Evolutionary conservation across 129 eudicot genomes (phyloP).

Genomic region (Erigeron canadensis): DNA sequence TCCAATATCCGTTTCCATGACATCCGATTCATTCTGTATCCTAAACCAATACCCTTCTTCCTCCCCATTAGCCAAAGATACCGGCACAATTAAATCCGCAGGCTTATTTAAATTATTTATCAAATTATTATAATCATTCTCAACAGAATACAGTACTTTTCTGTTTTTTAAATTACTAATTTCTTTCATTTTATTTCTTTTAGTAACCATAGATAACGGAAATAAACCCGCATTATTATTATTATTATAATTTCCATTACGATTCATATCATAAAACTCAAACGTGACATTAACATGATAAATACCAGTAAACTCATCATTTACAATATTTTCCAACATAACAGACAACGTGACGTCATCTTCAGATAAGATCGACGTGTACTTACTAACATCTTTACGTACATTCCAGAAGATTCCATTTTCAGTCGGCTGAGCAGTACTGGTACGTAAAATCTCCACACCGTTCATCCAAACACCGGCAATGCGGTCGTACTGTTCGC

Average conservation of each 20-base stretch:
- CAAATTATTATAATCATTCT: neutral
- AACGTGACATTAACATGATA: slow-evolving; percentile 48
- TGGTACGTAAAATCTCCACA: slow-evolving; percentile 66
- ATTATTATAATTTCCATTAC: too few species aligned
- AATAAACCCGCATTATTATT: neutral
- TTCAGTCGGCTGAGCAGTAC: slow-evolving; percentile 63
- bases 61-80: slow-evolving; percentile 26
- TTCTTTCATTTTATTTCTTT: neutral
- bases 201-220: slow-evolving; percentile 3
- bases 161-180: slow-evolving; percentile 11
- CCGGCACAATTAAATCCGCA: slow-evolving; percentile 63
- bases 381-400: slow-evolving; percentile 65
- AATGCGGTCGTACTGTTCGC: slow-evolving; percentile 66
- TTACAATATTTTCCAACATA: slow-evolving; percentile 66
- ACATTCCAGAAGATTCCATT: slow-evolving; percentile 62
- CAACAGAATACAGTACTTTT: slow-evolving; percentile 38
- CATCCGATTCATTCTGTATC: slow-evolving; percentile 44
- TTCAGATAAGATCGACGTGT: slow-evolving; percentile 37
- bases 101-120: slow-evolving; percentile 30
- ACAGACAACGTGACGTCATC: slow-evolving; percentile 44
- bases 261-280: slow-evolving; percentile 29
- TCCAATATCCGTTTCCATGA: slow-evolving; percentile 26
- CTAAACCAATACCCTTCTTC: slow-evolving; percentile 65
- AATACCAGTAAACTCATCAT: slow-evolving; percentile 62
- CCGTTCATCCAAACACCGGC: slow-evolving; percentile 71